phyloP scores from a whole-genome alignment of 1,139 yeast genomes.

The Yamadazyma epiphylla region DNA sequence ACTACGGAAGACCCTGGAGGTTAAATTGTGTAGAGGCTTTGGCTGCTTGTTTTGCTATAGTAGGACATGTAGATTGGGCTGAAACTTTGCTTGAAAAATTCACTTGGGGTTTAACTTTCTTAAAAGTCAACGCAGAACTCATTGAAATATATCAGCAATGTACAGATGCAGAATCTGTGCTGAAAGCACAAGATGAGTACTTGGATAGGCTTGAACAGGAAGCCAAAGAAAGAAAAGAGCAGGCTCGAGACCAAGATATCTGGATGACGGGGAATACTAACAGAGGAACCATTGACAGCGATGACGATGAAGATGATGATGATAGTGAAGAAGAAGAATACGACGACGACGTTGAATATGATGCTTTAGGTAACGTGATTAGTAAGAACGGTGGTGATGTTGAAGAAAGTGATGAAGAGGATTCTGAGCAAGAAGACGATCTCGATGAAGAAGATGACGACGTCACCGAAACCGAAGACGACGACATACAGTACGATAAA shows the following conservation, averaged over 20 bases:
- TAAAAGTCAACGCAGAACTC: conserved; percentile 78
- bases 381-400: conserved; percentile 2
- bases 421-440: conserved; percentile 5
- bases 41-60: conserved; percentile 95
- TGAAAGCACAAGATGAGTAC: conserved; percentile 74
- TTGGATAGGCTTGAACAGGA: conserved; percentile 66
- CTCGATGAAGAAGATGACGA: conserved; percentile 2
- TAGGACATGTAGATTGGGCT: conserved; percentile 92
- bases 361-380: conserved; percentile 13
- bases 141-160: conserved; percentile 72
- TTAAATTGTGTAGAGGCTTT: conserved; percentile 95
- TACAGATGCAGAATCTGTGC: conserved; percentile 74
- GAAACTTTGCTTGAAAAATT: conserved; percentile 68
- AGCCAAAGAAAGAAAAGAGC: conserved; percentile 56
- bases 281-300: conserved; percentile 22
- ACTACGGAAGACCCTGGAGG: conserved; percentile 96
- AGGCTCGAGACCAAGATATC: conserved; percentile 54
- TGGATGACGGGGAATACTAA: conserved; percentile 83
- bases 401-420: neutral
- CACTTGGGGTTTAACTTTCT: conserved; percentile 88
- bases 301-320: conserved; percentile 7
- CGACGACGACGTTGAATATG: conserved; percentile 10
- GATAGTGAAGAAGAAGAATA: conserved; percentile 11
- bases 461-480: conserved; percentile 3
- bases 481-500: conserved; percentile 7